Evolutionary conservation across 1,284 basidiomycete species (phyloP).

Genomic region (Pseudozyma thailandica): DNA sequence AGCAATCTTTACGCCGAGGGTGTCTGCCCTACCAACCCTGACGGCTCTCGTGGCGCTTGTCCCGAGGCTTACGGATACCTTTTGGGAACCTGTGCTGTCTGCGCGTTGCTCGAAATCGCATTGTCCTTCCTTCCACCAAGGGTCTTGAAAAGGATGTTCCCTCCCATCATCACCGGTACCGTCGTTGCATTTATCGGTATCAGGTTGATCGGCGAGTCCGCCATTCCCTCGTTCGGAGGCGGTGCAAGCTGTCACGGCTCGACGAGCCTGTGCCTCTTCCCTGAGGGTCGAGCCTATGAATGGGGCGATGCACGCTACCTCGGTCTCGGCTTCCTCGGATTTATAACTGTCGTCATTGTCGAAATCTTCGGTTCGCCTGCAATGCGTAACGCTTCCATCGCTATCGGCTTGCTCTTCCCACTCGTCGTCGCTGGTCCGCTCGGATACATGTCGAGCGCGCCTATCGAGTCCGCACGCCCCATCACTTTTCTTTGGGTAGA

Average conservation of each 20-base stretch:
- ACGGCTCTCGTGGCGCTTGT: slow-evolving; percentile 77
- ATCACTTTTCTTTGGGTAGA: slow-evolving; percentile 73
- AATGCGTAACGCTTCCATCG: slow-evolving; percentile 74
- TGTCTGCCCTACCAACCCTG: slow-evolving; percentile 76
- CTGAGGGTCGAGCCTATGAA: slow-evolving; percentile 72
- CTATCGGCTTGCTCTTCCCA: slow-evolving; percentile 64
- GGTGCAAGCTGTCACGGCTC: slow-evolving; percentile 74
- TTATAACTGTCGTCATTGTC: slow-evolving; percentile 77
- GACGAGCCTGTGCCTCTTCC: slow-evolving; percentile 72
- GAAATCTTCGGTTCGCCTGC: slow-evolving; percentile 82
- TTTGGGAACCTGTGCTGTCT: slow-evolving; percentile 79
- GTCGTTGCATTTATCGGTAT: slow-evolving; percentile 73
- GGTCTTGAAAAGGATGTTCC: slow-evolving; percentile 77
- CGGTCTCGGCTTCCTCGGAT: slow-evolving; percentile 84
- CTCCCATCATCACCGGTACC: slow-evolving; percentile 78
- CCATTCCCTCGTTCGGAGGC: slow-evolving; percentile 82
- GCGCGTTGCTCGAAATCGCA: slow-evolving; percentile 81
- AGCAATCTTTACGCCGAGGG: slow-evolving; percentile 80
- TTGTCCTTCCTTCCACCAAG: slow-evolving; percentile 77
- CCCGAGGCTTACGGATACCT: slow-evolving; percentile 69
- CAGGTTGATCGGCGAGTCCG: slow-evolving; percentile 78
- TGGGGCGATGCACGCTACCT: slow-evolving; percentile 86
- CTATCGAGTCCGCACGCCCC: slow-evolving; percentile 46
- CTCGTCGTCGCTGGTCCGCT: slow-evolving; percentile 54
- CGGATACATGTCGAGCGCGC: slow-evolving; percentile 47